These are phyloP conservation scores for Hymenoscyphus linearis DNA, from an alignment of 2,329 filamentous ascomycete species.

Conservation along the genomic window DNA sequence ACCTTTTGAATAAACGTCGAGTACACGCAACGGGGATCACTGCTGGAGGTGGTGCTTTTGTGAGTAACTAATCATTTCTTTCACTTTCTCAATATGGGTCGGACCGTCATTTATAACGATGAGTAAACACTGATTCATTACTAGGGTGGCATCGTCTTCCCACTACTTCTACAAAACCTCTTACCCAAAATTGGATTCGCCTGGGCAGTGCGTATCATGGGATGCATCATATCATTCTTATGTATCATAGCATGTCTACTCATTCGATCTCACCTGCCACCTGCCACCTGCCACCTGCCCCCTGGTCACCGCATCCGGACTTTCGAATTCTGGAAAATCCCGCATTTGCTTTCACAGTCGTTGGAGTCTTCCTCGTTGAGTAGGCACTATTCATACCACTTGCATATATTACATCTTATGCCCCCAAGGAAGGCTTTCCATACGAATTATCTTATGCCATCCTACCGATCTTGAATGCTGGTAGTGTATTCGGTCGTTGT, in stretches of 20 bases:
- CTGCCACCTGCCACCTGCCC: conserved; percentile 53
- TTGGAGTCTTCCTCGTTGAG: conserved; percentile 68
- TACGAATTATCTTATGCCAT: conserved; percentile 68
- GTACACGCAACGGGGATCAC: conserved; percentile 61
- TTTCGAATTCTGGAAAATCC: conserved; percentile 58
- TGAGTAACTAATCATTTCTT: background rate
- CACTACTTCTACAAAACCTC: conserved; percentile 38
- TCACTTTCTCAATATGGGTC: background rate
- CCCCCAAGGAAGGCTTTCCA: conserved; percentile 59
- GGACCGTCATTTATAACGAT: background rate
- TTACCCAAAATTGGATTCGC: conserved; percentile 32
- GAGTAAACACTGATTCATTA: background rate
- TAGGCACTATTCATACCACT: conserved; percentile 77
- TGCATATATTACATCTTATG: conserved; percentile 76
- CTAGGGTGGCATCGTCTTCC: conserved; percentile 49
- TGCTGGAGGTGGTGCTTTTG: conserved; percentile 42
- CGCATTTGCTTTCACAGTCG: conserved; percentile 59
- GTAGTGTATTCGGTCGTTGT: conserved; percentile 72
- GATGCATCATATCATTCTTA: conserved; percentile 28
- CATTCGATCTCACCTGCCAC: conserved; percentile 56
- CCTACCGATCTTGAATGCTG: conserved; percentile 78
- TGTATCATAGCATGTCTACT: conserved; percentile 28
- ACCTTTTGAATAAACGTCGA: conserved; percentile 57
- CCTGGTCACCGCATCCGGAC: conserved; percentile 48
- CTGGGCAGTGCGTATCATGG: conserved; percentile 31